Evolutionary conservation across 139 green algal genomes (phyloP).

Genomic region (Chlamydomonas schloesseri): DNA sequence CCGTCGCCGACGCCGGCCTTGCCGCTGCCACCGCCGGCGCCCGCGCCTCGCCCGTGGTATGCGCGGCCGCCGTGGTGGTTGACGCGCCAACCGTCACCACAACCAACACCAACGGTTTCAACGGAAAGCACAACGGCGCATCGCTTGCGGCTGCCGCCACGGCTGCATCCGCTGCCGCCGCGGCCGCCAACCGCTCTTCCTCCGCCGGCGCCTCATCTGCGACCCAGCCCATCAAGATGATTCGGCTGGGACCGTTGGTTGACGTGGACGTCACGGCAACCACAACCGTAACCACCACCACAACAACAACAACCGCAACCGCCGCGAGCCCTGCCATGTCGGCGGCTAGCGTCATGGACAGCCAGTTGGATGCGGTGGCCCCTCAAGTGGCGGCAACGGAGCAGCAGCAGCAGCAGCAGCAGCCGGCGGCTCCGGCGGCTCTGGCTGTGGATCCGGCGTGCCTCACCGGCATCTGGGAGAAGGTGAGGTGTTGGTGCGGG

Average conservation of each 20-base stretch:
- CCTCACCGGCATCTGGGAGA: constrained; percentile 28
- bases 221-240: too few species aligned
- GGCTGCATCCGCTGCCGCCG: not conserved
- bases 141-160: not conserved
- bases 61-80: not conserved
- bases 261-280: too few species aligned
- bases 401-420: too few species aligned
- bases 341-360: too few species aligned
- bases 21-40: not conserved
- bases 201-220: too few species aligned
- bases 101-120: not conserved
- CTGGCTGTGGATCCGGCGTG: not conserved
- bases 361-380: too few species aligned
- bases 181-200: not conserved
- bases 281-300: not conserved
- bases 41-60: not conserved
- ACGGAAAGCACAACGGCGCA: not conserved
- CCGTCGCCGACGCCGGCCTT: not conserved
- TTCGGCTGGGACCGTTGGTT: too few species aligned
- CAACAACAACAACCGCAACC: not conserved
- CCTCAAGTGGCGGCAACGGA: not conserved
- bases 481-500: not conserved
- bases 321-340: not conserved
- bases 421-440: not conserved
- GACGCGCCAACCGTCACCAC: not conserved